Conservation (phyloP, 768 basidiomycete species). For the Mycena capillaripes region DNA sequence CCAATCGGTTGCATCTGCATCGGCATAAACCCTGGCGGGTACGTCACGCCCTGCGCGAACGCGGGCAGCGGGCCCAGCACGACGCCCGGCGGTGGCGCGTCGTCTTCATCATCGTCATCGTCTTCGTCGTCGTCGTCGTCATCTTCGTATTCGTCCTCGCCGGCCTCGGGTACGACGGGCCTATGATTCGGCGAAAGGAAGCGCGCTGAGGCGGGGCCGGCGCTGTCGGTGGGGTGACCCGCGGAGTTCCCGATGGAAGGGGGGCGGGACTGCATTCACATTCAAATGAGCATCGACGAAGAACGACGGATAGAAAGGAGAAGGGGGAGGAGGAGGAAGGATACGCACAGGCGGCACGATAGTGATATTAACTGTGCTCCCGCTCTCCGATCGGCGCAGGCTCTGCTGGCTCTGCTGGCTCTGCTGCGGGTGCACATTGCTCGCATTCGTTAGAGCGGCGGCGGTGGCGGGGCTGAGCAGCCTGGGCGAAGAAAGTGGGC, state of each 20-base stretch:
- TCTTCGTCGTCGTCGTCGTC: conserved; percentile 12
- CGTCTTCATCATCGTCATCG: not conserved
- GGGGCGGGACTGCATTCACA: conserved; percentile 26
- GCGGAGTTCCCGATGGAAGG: not conserved
- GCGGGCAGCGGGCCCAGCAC: conserved; percentile 24
- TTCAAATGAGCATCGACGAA: too few species aligned
- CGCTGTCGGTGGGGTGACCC: too few species aligned
- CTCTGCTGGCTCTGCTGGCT: conserved; percentile 17
- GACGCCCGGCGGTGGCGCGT: conserved; percentile 13
- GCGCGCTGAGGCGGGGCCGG: not conserved
- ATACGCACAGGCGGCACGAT: conserved; percentile 15
- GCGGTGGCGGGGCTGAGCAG: conserved; percentile 23
- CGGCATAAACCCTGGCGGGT: conserved; percentile 23
- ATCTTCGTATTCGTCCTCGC: conserved; percentile 20
- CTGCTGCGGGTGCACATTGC: not conserved
- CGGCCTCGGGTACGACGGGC: conserved; percentile 22
- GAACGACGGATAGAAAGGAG: not conserved
- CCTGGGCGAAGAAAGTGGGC: conserved; percentile 15
- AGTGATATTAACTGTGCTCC: conserved; percentile 24
- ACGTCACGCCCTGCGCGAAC: conserved; percentile 27
- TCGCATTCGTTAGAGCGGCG: not conserved
- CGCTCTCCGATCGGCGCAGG: conserved; percentile 22
- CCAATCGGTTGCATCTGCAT: not conserved
- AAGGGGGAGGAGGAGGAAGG: not conserved
- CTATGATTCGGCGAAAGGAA: conserved; percentile 28